A percentile compares a stretch with the other conserved stretches of the same genome.
These are phyloP conservation scores for Zygoascus sp. DNA, from an alignment of 1,139 yeast species.

Conservation along the genomic window DNA sequence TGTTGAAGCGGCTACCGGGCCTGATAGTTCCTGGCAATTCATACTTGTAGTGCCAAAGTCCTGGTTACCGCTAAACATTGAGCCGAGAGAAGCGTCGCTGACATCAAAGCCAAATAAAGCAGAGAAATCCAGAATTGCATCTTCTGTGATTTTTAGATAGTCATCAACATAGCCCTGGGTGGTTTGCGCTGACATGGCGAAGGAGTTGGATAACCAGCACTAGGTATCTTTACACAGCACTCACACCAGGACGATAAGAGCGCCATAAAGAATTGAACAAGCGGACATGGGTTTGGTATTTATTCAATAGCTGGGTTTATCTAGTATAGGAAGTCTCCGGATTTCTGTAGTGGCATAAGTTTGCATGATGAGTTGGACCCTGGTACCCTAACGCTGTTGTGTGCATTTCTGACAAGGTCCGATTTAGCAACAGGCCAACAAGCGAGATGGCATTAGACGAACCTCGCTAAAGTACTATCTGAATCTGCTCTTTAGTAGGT, in stretches of 20 bases:
- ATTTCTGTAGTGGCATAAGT: neutral
- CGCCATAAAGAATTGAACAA: neutral
- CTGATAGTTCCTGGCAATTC: neutral
- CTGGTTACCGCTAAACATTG: neutral
- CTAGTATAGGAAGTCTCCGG: neutral
- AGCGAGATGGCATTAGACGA: neutral
- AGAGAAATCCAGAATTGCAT: neutral
- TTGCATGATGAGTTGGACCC: neutral
- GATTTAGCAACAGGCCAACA: no score
- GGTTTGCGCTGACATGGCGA: neutral
- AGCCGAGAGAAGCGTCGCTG: neutral
- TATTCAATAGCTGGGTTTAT: no score
- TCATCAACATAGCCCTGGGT: neutral
- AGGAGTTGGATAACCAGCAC: no score
- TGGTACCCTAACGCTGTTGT: neutral
- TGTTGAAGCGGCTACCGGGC: no score
- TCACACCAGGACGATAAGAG: no score
- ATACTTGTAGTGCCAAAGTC: no score
- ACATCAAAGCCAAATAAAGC: neutral
- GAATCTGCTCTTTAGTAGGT: no score
- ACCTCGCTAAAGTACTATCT: no score
- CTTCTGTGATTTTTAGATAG: neutral
- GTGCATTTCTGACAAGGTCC: no score
- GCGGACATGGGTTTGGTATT: neutral
- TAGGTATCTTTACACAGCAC: no score